These are phyloP conservation scores for Bathelium albidoporum DNA, from an alignment of 495 filamentous ascomycete species.

Conservation along the genomic window DNA sequence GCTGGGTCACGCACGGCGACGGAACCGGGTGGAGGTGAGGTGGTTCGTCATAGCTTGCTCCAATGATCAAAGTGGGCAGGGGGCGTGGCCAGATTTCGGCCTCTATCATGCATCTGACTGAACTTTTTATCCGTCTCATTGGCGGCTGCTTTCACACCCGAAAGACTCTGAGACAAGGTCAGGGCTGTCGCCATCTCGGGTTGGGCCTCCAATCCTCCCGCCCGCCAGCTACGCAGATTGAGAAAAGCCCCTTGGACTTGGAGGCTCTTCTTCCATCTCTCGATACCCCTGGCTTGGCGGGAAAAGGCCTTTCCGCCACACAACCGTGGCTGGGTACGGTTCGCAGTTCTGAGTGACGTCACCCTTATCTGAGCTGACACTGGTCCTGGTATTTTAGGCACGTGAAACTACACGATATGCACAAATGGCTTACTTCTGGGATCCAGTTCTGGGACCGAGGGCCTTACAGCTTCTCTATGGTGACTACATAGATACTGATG, in stretches of 20 bases:
- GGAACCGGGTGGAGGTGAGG: background rate
- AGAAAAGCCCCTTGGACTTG: background rate
- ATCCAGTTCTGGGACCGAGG: too few species aligned
- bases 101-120: background rate
- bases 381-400: too few species aligned
- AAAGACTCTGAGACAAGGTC: background rate
- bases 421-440: too few species aligned
- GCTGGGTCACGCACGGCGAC: conserved; percentile 1
- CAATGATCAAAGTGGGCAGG: background rate
- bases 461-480: too few species aligned
- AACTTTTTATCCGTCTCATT: background rate
- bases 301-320: background rate
- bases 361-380: too few species aligned
- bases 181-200: background rate
- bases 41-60: background rate
- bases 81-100: background rate
- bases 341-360: too few species aligned
- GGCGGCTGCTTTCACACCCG: background rate
- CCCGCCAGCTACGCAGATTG: background rate
- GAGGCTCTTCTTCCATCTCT: background rate
- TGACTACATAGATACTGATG: too few species aligned
- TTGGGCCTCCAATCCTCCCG: background rate
- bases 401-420: too few species aligned
- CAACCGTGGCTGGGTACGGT: too few species aligned
- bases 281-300: background rate